A percentile compares a stretch with the other conserved stretches of the same genome.
These are phyloP conservation scores for Alternaria conjuncta DNA, from an alignment of 2,329 filamentous ascomycete genomes.

Conservation along the genomic window DNA sequence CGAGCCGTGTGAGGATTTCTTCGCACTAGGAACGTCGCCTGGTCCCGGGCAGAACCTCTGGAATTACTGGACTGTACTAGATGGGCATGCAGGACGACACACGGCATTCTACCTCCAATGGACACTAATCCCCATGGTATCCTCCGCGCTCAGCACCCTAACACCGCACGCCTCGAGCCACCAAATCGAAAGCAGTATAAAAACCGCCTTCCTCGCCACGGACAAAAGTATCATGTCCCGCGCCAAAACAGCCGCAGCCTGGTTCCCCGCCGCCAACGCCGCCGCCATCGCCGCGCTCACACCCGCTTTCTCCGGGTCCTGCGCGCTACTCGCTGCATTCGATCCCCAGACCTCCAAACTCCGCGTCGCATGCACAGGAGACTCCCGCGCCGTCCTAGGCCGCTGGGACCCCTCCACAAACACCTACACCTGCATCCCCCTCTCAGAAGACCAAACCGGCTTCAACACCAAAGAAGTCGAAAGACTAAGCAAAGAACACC, in stretches of 20 bases:
- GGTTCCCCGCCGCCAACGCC: constrained; percentile 44
- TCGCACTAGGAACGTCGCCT: constrained; percentile 34
- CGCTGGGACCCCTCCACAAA: constrained; percentile 51
- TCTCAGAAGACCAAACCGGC: constrained; percentile 72
- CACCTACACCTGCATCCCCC: constrained; percentile 59
- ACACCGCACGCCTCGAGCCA: constrained; percentile 49
- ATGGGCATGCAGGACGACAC: constrained; percentile 58
- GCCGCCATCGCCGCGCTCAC: constrained; percentile 39
- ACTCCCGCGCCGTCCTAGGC: constrained; percentile 71
- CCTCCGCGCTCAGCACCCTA: constrained; percentile 43
- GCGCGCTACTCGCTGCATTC: constrained; percentile 68
- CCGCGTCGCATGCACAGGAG: constrained; percentile 70
- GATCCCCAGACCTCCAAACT: constrained; percentile 62
- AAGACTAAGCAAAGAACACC: constrained; percentile 64
- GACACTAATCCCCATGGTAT: constrained; percentile 54
- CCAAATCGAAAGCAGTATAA: constrained; percentile 62
- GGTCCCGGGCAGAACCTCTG: constrained; percentile 38
- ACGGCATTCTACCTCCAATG: constrained; percentile 52
- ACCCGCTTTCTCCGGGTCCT: constrained; percentile 62
- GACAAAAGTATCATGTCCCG: constrained; percentile 62
- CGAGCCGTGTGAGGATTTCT: constrained; percentile 43
- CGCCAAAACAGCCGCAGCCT: constrained; percentile 48
- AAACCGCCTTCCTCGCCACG: constrained; percentile 62
- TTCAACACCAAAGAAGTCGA: constrained; percentile 65
- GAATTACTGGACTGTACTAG: constrained; percentile 55